Conservation (phyloP, 495 filamentous ascomycete genomes). For the Talaromyces liani region DNA sequence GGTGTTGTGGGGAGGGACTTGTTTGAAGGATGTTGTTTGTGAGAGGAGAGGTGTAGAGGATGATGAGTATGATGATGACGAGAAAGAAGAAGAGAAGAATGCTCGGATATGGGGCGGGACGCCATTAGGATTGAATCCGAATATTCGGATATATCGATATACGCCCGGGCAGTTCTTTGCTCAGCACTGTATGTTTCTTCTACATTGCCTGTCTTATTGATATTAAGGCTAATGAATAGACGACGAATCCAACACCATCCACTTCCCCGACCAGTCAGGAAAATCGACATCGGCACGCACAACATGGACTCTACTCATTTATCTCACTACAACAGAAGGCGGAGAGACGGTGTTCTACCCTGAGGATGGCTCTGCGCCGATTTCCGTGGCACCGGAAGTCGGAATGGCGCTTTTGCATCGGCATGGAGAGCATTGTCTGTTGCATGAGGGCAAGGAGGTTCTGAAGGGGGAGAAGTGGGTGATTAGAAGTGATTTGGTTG, state of each 20-base stretch:
- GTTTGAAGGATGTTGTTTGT: conserved; percentile 42
- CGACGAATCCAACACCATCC: conserved; percentile 69
- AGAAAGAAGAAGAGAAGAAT: conserved; percentile 10
- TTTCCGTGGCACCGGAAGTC: conserved; percentile 64
- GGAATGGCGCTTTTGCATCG: conserved; percentile 83
- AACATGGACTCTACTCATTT: conserved; percentile 89
- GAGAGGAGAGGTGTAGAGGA: conserved; percentile 7
- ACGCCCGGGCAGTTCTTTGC: conserved; percentile 80
- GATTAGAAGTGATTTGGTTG: conserved; percentile 77
- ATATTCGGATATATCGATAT: conserved; percentile 91
- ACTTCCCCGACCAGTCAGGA: conserved; percentile 38
- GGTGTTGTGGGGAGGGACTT: conserved; percentile 61
- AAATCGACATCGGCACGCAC: conserved; percentile 57
- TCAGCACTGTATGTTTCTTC: conserved; percentile 62
- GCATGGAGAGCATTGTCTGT: conserved; percentile 81
- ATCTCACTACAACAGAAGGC: conserved; percentile 71
- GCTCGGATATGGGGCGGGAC: conserved; percentile 67
- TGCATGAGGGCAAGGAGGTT: conserved; percentile 83
- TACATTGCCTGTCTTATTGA: background rate
- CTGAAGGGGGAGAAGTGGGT: conserved; percentile 87
- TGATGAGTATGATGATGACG: background rate
- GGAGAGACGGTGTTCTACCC: conserved; percentile 94
- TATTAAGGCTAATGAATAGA: conserved; percentile 36
- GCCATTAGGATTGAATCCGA: conserved; percentile 77
- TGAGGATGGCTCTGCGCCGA: conserved; percentile 48